Evolutionary conservation across 371 early-diverging fungal genomes (phyloP).

Genomic region (Actinomortierella wolfii): DNA sequence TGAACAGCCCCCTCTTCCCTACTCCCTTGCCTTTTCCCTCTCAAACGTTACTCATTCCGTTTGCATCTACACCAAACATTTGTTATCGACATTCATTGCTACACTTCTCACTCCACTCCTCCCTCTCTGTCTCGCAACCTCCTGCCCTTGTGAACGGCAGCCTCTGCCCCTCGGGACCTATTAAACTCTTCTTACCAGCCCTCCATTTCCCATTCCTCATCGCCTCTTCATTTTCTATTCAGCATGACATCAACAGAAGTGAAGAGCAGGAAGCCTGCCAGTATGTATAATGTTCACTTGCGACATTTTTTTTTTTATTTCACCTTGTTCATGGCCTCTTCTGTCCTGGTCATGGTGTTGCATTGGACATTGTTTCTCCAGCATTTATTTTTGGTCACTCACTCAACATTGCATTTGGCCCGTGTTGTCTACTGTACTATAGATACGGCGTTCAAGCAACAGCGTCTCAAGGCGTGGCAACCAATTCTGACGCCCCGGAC

Average conservation of each 20-base stretch:
- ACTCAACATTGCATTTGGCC: neutral
- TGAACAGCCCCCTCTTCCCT: no score
- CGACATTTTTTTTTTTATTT: neutral
- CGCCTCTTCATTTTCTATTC: neutral
- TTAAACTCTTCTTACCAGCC: neutral
- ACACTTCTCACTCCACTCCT: neutral
- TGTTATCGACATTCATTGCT: neutral
- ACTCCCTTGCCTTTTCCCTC: no score
- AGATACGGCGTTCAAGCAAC: slow-evolving; percentile 98
- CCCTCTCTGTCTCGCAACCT: slow-evolving; percentile 1
- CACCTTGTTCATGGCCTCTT: neutral
- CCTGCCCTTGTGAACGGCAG: neutral
- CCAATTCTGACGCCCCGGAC: slow-evolving; percentile 95
- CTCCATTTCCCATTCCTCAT: neutral
- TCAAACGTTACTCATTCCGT: no score
- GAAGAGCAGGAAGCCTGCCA: slow-evolving; percentile 48
- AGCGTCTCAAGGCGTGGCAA: slow-evolving; percentile 97
- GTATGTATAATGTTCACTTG: slow-evolving; percentile 22
- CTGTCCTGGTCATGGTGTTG: no score
- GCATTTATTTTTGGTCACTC: neutral
- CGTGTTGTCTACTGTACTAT: neutral
- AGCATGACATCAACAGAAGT: slow-evolving; percentile 21
- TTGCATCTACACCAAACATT: no score
- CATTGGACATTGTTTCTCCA: neutral
- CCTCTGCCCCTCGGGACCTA: neutral